A percentile compares a stretch with the other conserved stretches of the same genome.
Evolutionary conservation across 345 rosid species (phyloP).

Genomic region (Eucalyptus sp.): DNA sequence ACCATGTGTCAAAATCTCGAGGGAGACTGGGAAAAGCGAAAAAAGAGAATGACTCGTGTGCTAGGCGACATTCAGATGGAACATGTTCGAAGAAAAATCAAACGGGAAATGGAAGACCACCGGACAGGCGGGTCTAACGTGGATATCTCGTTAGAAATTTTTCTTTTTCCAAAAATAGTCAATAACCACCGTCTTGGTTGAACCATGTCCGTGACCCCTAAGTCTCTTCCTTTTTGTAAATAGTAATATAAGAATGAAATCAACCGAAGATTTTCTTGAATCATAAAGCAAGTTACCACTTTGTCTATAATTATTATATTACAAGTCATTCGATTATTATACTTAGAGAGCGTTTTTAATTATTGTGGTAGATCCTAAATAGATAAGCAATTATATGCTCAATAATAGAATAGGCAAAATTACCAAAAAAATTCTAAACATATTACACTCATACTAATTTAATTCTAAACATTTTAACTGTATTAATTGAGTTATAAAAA

Average conservation of each 20-base stretch:
- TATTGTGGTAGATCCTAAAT: not conserved
- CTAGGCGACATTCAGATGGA: not conserved
- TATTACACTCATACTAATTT: too few relatives aligned
- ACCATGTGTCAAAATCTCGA: not conserved
- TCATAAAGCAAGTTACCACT: not conserved
- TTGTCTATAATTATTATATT: not conserved
- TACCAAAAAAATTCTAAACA: not conserved
- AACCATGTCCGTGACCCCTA: not conserved
- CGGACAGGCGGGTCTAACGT: not conserved
- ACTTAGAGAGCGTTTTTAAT: not conserved
- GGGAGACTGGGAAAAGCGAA: not conserved
- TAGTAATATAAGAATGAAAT: not conserved
- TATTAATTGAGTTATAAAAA: too few relatives aligned
- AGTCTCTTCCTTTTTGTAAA: not conserved
- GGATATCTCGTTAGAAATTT: not conserved
- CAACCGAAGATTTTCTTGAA: not conserved
- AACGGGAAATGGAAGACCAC: not conserved
- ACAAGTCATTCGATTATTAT: not conserved
- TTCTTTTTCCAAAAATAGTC: not conserved
- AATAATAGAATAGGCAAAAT: not conserved
- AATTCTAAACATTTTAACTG: too few relatives aligned
- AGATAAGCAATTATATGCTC: not conserved
- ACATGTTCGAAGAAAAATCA: not conserved
- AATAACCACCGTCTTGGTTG: not conserved
- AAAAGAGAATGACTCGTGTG: not conserved